phyloP scores from a whole-genome alignment of 2,329 filamentous ascomycete genomes.

The Sarocladium oryzae region DNA sequence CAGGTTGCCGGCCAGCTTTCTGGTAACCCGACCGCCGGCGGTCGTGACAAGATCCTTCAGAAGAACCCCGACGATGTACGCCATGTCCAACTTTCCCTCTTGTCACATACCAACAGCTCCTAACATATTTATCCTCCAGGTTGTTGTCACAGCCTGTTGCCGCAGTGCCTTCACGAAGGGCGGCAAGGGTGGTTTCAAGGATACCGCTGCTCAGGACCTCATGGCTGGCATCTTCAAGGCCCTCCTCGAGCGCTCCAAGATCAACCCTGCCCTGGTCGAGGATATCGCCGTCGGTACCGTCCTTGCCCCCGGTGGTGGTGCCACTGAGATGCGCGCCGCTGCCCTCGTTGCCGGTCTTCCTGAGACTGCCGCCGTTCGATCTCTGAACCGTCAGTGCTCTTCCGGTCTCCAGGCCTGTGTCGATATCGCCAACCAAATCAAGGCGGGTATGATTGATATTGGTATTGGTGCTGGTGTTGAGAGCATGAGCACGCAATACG shows the following conservation, averaged over 20 bases:
- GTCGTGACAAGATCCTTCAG: constrained; percentile 52
- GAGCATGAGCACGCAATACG: constrained; percentile 92
- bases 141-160: constrained; percentile 88
- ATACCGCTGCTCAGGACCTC: constrained; percentile 80
- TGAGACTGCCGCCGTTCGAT: constrained; percentile 74
- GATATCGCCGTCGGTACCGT: constrained; percentile 91
- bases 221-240: constrained; percentile 77
- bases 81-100: constrained; percentile 25
- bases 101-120: constrained; percentile 9
- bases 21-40: constrained; percentile 47
- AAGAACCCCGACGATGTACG: constrained; percentile 62
- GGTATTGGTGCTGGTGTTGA: constrained; percentile 93
- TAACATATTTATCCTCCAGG: constrained; percentile 34
- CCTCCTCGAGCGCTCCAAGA: constrained; percentile 76
- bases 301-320: constrained; percentile 85
- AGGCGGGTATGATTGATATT: constrained; percentile 86
- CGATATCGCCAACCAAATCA: constrained; percentile 91
- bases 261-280: constrained; percentile 82
- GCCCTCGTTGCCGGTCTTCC: constrained; percentile 88
- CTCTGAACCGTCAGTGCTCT: constrained; percentile 90
- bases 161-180: constrained; percentile 90
- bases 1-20: constrained; percentile 59
- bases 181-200: constrained; percentile 91
- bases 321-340: constrained; percentile 93
- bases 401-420: constrained; percentile 88